Base-by-base conservation (phyloP, 768 basidiomycete genomes). In the Mrakia frigida region DNA sequence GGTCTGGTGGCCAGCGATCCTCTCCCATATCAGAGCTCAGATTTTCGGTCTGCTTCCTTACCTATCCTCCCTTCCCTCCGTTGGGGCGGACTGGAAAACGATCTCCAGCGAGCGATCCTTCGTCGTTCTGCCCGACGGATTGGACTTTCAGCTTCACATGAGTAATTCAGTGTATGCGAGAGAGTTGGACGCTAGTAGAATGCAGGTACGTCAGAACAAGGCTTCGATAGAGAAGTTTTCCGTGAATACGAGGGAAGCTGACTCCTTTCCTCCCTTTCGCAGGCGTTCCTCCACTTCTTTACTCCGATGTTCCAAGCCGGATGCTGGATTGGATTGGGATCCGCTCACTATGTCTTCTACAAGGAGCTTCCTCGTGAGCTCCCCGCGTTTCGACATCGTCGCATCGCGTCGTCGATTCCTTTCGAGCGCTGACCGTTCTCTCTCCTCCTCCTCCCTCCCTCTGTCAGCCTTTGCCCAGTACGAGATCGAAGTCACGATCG, bases 401-500 rank as follows among this genome's bases (percentile, higher is more conserved):
- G 28, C 11, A 25, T 56, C 56, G n/a, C n/a, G n/a, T 56, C 10
- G 6, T 14, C 56, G 23, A 5, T 6, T 13, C 4, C 6, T n/a
- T 18, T 53, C 18, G 52, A 9, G 28, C n/a, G 56, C 56, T 56
- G 25, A 56, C 56, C n/a, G n/a, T 28, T 28, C 11, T 53, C 28
- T 25, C n/a, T 10, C n/a, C 13, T 13, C 9, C 28, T 0, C 28
- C n/a, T 56, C 56, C 6, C 9, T 56, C 2, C 13, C 11, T 56
- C 56, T 25, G 5, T n/a, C 56, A 56, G 56, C 56, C 3, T 76
- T 81, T n/a, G 53, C 79, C 3, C 80, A 81, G 28, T 84, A 83
- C 75, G 79, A 81, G 37, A 81, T 84, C 77, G 81, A 82, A 61
- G 73, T 81, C 21, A 78, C 78, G 35, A 80, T 79, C 61, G 82